Evolutionary conservation across 148 eudicot genomes (phyloP).

Genomic region (Diospyros kaki): DNA sequence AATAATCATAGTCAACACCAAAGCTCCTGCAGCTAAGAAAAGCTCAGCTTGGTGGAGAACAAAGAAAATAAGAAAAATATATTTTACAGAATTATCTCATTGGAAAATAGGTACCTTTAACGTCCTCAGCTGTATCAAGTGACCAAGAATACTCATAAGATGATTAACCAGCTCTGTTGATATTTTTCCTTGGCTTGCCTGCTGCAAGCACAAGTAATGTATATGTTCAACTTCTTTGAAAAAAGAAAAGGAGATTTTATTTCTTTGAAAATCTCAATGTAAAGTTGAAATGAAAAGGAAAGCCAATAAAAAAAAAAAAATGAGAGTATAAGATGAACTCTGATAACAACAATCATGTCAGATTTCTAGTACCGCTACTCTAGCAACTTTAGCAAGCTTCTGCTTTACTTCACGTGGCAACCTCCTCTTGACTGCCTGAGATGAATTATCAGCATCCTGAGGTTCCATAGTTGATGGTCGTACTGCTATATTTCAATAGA

Average conservation of each 20-base stretch:
- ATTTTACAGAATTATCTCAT: background rate
- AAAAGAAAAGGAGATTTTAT: slow-evolving; percentile 1
- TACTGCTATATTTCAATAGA: slow-evolving; percentile 38
- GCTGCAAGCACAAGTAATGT: slow-evolving; percentile 44
- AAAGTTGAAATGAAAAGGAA: background rate
- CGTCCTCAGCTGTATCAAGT: slow-evolving; percentile 77
- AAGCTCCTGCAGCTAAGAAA: background rate
- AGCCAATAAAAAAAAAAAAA: slow-evolving; percentile 1
- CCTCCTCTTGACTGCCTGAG: slow-evolving; percentile 82
- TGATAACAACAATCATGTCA: slow-evolving; percentile 8
- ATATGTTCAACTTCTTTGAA: background rate
- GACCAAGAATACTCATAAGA: slow-evolving; percentile 89
- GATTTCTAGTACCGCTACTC: slow-evolving; percentile 61
- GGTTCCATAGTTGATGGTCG: slow-evolving; percentile 70
- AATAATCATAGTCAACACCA: background rate
- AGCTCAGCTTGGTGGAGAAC: background rate
- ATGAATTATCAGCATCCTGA: slow-evolving; percentile 65
- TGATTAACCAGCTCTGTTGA: slow-evolving; percentile 77
- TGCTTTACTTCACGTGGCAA: slow-evolving; percentile 88
- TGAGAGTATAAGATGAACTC: background rate
- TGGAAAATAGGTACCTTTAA: slow-evolving; percentile 53
- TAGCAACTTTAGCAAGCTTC: slow-evolving; percentile 94
- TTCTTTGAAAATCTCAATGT: slow-evolving; percentile 6
- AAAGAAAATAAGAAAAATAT: background rate
- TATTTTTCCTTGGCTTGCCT: slow-evolving; percentile 71